phyloP scores from a whole-genome alignment of 2,329 filamentous ascomycete species.

The Mariannaea elegans region DNA sequence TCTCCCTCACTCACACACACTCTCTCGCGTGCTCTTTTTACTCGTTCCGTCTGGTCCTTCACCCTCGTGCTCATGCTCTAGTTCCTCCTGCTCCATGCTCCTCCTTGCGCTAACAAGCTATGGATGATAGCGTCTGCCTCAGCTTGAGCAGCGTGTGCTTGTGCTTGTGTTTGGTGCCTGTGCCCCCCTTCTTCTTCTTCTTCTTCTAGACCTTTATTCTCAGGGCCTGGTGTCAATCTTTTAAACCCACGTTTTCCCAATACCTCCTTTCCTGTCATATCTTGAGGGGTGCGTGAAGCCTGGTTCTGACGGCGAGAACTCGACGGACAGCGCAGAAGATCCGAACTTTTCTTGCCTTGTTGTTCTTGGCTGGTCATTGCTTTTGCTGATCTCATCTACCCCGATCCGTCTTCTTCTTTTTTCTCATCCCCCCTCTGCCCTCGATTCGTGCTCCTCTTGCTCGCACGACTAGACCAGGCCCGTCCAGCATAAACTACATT shows the following conservation, averaged over 20 bases:
- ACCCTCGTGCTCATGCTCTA: conserved; percentile 17
- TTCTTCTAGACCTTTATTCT: background rate
- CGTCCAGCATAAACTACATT: background rate
- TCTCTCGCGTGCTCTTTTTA: background rate
- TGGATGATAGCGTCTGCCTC: background rate
- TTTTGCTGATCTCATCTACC: background rate
- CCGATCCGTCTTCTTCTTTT: background rate
- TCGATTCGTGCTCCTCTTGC: conserved; percentile 9
- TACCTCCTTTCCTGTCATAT: background rate
- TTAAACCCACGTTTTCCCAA: background rate
- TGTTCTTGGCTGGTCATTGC: background rate
- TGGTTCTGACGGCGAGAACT: background rate
- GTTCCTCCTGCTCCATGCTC: background rate
- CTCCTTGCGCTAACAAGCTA: background rate
- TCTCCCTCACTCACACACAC: background rate
- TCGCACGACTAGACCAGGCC: conserved; percentile 8
- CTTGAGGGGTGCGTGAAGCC: conserved; percentile 14
- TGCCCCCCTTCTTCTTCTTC: conserved; percentile 17
- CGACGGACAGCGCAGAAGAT: background rate
- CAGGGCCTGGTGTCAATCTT: conserved; percentile 2
- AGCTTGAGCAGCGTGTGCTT: conserved; percentile 13
- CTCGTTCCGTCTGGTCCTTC: background rate
- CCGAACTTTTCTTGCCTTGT: background rate
- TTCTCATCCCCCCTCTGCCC: conserved; percentile 4
- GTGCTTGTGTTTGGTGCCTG: conserved; percentile 28